These are phyloP conservation scores for Rutstroemia sp. DNA, from an alignment of 2,329 filamentous ascomycete genomes.

Conservation along the genomic window DNA sequence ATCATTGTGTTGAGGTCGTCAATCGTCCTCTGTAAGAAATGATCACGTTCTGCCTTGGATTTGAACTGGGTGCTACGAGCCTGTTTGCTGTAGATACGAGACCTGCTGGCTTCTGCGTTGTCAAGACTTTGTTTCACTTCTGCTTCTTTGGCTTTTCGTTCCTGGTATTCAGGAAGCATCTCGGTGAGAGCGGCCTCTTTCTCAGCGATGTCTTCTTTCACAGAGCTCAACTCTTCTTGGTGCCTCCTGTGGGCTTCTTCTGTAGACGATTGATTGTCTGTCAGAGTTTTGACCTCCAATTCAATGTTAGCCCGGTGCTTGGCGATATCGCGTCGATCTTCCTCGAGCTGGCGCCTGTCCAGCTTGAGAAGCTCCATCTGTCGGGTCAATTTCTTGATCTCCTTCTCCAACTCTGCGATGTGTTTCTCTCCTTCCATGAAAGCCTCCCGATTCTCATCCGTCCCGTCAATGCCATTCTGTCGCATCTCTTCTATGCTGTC, in stretches of 20 bases:
- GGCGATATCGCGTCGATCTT: constrained; percentile 77
- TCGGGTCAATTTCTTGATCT: constrained; percentile 73
- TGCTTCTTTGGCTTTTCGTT: constrained; percentile 65
- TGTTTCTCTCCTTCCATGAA: constrained; percentile 75
- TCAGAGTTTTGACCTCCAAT: constrained; percentile 71
- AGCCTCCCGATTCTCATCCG: constrained; percentile 69
- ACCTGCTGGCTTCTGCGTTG: constrained; percentile 64
- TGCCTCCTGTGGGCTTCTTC: constrained; percentile 67
- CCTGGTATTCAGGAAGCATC: constrained; percentile 70
- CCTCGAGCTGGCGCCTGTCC: constrained; percentile 80
- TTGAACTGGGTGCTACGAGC: constrained; percentile 80
- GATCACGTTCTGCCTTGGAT: constrained; percentile 82
- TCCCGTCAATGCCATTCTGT: constrained; percentile 75
- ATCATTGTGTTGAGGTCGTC: constrained; percentile 70
- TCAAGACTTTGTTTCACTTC: constrained; percentile 65
- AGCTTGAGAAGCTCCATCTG: constrained; percentile 78
- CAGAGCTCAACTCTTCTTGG: constrained; percentile 61
- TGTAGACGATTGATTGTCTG: constrained; percentile 73
- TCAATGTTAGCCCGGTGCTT: constrained; percentile 79
- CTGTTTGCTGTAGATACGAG: constrained; percentile 86
- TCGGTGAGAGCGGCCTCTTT: constrained; percentile 71
- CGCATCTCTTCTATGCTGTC: constrained; percentile 77
- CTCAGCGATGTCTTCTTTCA: constrained; percentile 65
- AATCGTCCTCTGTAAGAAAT: constrained; percentile 73
- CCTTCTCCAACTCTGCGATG: constrained; percentile 66